Base-by-base conservation (phyloP, 75 land plant species). In the Ceratopteris richardii region DNA sequence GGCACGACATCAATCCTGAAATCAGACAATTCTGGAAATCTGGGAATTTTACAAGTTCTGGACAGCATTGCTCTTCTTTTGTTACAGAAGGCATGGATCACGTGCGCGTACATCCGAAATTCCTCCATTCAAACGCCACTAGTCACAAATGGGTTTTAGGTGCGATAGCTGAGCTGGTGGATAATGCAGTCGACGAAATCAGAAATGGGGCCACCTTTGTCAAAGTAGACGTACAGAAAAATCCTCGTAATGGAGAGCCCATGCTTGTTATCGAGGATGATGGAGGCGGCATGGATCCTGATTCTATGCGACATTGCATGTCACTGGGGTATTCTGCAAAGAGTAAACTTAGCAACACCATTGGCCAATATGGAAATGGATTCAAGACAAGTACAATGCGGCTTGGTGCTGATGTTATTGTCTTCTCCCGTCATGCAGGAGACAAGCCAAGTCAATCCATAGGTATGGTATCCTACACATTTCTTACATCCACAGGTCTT, bases 361-460 rank as follows among this genome's bases (percentile, higher is more conserved):
- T 93, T 69, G 98, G 98, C 27, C 93, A 85, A 82, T 94, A 84
- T 68, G 84, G 87, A 44, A 84, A 84, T 74, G 87, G 87, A 11
- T 84, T 84, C 31, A 84, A 84, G 63, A 84, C 87, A 3, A 85
- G 88, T 54, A 81, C 84, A 14, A 93, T 93, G 98, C 79, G 98
- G 62, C 90, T 93, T 54, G 98, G 98, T 40, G 94, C 90, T n/a
- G 98, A 93, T 88, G 98, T 81, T 1, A 80, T 93, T 60, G 95
- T 93, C 0, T 93, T 93, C 53, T 80, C 98, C 17, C 83, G 80
- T 30, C 56, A 71, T 28, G 44, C 7, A 12, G 27, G 6, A 16
- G 40, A 58, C 12, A 58, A 41, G 24, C 42, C 44, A 37, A 41
- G 23, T 47, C 19, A 18, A 47, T 37, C 42, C 21, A 36, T 64